A percentile compares a stretch with the other conserved stretches of the same genome.
These are phyloP conservation scores for Friedmanniomyces simplex DNA, from an alignment of 495 filamentous ascomycete species.

Conservation along the genomic window DNA sequence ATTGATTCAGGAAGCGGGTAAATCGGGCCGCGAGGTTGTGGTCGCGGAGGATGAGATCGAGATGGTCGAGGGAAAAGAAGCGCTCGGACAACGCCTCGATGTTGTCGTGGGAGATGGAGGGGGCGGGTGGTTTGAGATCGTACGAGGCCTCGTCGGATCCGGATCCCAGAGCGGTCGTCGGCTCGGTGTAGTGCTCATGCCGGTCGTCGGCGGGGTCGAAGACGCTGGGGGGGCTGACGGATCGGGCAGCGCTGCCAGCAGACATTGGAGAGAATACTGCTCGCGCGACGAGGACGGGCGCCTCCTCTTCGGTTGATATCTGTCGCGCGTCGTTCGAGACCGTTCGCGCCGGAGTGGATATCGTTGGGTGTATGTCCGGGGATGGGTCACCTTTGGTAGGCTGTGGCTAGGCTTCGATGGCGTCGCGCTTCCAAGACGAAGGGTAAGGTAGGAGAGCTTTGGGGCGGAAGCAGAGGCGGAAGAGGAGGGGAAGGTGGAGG, in stretches of 20 bases:
- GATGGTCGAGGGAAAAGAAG: slow-evolving; percentile 30
- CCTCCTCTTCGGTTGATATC: background rate
- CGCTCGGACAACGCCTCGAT: slow-evolving; percentile 25
- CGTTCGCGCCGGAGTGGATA: background rate
- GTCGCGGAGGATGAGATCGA: slow-evolving; percentile 29
- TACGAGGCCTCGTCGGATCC: slow-evolving; percentile 22
- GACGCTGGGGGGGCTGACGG: slow-evolving; percentile 14
- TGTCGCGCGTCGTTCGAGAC: background rate
- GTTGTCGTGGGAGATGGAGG: slow-evolving; percentile 24
- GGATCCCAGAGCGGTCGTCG: slow-evolving; percentile 13
- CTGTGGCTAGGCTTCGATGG: background rate
- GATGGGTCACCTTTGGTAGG: too few species aligned
- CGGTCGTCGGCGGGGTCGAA: slow-evolving; percentile 13
- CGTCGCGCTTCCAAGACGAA: background rate
- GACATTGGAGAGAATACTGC: slow-evolving; percentile 10
- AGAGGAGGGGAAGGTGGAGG: too few species aligned
- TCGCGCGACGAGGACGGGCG: background rate
- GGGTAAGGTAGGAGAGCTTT: background rate
- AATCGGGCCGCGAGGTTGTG: slow-evolving; percentile 18
- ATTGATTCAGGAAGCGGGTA: slow-evolving; percentile 25
- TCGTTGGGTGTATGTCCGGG: too few species aligned
- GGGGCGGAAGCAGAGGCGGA: background rate
- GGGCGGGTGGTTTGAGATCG: slow-evolving; percentile 30
- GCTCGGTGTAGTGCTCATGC: slow-evolving; percentile 8
- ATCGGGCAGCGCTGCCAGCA: background rate